Percentiles rank a stretch among this genome's conserved stretches.
Evolutionary conservation across 805 yeast species (phyloP).

Genomic region (Priceomyces melissophilus): DNA sequence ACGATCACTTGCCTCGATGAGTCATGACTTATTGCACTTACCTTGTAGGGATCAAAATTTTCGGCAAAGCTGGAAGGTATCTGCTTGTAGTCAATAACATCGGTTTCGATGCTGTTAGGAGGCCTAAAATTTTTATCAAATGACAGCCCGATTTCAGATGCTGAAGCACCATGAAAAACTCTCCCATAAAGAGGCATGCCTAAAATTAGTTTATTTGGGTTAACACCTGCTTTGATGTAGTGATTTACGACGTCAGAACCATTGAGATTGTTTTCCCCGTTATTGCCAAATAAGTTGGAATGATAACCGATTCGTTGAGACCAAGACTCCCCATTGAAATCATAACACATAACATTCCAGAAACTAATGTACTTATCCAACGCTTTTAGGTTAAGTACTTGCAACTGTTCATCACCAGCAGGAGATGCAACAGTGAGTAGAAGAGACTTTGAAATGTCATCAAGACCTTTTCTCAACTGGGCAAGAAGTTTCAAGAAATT

Average conservation of each 20-base stretch:
- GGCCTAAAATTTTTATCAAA: constrained; percentile 26
- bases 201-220: constrained; percentile 53
- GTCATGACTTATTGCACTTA: constrained; percentile 53
- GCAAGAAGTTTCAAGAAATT: constrained; percentile 42
- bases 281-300: constrained; percentile 54
- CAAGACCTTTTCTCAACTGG: constrained; percentile 37
- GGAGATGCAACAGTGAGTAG: constrained; percentile 77
- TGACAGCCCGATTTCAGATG: constrained; percentile 38
- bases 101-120: constrained; percentile 39
- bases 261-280: constrained; percentile 40
- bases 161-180: constrained; percentile 23
- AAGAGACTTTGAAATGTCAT: constrained; percentile 26
- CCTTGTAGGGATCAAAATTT: constrained; percentile 46
- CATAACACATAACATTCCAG: constrained; percentile 93
- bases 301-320: constrained; percentile 60
- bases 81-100: constrained; percentile 51
- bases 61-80: constrained; percentile 44
- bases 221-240: constrained; percentile 43
- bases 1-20: constrained; percentile 41
- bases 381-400: constrained; percentile 41
- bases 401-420: constrained; percentile 48
- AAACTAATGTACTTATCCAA: constrained; percentile 59
- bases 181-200: constrained; percentile 91
- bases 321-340: constrained; percentile 75
- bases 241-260: constrained; percentile 47